Evolutionary conservation across 345 rosid species (phyloP), one percentile per base, ranked within the genome.

Genomic region (Cardamine resedifolia): DNA sequence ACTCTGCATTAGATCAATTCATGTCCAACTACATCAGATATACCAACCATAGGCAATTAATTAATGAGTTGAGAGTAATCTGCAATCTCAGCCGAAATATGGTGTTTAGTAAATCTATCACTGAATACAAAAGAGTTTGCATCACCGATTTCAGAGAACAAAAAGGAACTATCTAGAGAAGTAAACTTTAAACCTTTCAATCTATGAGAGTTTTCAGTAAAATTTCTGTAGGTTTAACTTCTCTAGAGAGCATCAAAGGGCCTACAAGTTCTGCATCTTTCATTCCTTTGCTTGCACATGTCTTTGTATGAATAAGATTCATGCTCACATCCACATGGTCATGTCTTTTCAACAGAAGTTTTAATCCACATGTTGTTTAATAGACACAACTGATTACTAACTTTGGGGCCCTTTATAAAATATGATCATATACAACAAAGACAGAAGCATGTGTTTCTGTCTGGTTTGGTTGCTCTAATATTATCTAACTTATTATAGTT

Each of bases 381-480:
- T 3, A 26, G 4, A 36, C 12, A 23, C 6, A 9, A 14, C 7
- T 15, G 7, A 1, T 50, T 14, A 62, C 76, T 16, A 72, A 62
- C 10, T 39, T 43, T 2, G 57, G 76, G 41, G 9, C 39, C 19
- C 30, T 39, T 57, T 53, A 34, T n/a, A n/a, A n/a, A n/a, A n/a
- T n/a, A n/a, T 50, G 58, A 4, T 34, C 33, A 9, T 10, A 44
- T 19, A 43, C 16, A 64, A 73, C 57, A 64, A 45, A 44, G 21
- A 33, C 49, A 55, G 21, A 33, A 16, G 21, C 71, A 64, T 64
- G 50, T 64, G n/a, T n/a, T n/a, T n/a, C n/a, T 41, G 45, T 38
- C 28, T 50, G 5, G 10, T 15, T 20, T 52, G 41, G 9, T 41
- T 18, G 12, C 34, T 62, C 12, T 19, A 58, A 10, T 30, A n/a